These are phyloP conservation scores for Mimosa pudica DNA, from an alignment of 306 rosid genomes.

Conservation along the genomic window DNA sequence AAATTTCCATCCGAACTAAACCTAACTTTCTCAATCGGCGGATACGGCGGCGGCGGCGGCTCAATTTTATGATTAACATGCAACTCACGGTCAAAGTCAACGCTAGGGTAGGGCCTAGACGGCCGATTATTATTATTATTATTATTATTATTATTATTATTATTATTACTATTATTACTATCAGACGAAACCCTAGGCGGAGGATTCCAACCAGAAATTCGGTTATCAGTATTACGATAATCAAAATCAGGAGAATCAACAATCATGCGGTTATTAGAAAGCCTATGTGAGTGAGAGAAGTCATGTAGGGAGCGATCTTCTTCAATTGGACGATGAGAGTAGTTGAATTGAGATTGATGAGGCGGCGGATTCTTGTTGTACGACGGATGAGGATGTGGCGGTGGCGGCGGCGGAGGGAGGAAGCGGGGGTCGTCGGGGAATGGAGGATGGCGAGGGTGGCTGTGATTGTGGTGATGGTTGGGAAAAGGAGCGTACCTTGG, in stretches of 20 bases:
- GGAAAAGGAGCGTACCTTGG: constrained; percentile 39
- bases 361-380: constrained; percentile 32
- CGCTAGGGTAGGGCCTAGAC: constrained; percentile 25
- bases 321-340: constrained; percentile 29
- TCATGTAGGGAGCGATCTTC: constrained; percentile 36
- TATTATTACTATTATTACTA: too few relatives aligned
- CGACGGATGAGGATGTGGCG: constrained; percentile 19
- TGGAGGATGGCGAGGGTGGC: constrained; percentile 23
- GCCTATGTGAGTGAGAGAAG: constrained; percentile 19
- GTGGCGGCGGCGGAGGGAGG: constrained; percentile 20
- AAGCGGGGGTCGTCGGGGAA: constrained; percentile 27
- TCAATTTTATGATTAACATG: constrained; percentile 29
- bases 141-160: too few relatives aligned
- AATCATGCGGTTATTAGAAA: constrained; percentile 14
- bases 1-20: constrained; percentile 41
- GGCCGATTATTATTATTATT: neutral
- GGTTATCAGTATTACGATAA: constrained; percentile 15
- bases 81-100: constrained; percentile 39
- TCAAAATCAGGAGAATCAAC: constrained; percentile 29
- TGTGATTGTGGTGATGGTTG: constrained; percentile 12
- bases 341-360: constrained; percentile 34
- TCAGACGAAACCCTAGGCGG: constrained; percentile 37
- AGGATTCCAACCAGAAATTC: constrained; percentile 27
- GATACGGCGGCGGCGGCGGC: constrained; percentile 38
- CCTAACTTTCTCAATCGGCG: constrained; percentile 33